Conservation (phyloP, 208 protist genomes). For the Wallacemonas collosoma region DNA sequence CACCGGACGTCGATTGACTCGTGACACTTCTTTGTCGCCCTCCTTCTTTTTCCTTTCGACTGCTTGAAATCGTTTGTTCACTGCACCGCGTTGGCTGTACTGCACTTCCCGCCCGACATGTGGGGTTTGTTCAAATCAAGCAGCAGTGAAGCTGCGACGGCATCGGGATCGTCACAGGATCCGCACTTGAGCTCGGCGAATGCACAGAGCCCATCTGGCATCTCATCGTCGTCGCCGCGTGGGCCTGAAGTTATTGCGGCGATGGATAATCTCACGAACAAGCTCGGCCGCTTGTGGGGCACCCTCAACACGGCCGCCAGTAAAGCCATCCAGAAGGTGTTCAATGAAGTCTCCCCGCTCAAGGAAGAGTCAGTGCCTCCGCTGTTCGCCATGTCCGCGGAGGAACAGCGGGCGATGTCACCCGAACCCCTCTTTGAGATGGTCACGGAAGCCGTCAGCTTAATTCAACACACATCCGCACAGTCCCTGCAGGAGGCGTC, state of each 20-base stretch:
- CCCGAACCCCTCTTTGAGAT: slow-evolving; percentile 35
- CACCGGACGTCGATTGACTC: no score
- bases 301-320: slow-evolving; percentile 41
- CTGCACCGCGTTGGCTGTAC: no score
- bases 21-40: no score
- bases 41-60: no score
- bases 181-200: background rate
- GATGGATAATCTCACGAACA: slow-evolving; percentile 22
- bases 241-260: background rate
- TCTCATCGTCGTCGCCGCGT: background rate
- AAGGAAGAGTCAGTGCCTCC: slow-evolving; percentile 28
- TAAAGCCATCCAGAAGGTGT: slow-evolving; percentile 28
- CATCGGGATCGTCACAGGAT: background rate
- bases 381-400: slow-evolving; percentile 35
- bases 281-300: slow-evolving; percentile 25
- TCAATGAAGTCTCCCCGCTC: slow-evolving; percentile 25
- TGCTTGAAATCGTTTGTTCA: no score
- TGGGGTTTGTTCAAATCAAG: no score
- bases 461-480: slow-evolving; percentile 28
- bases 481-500: slow-evolving; percentile 42
- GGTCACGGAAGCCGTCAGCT: slow-evolving; percentile 42
- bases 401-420: slow-evolving; percentile 27
- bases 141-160: no score
- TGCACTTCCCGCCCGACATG: no score
- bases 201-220: background rate